These are phyloP conservation scores for Calonectria naviculata DNA, from an alignment of 2,329 filamentous ascomycete genomes.

Conservation along the genomic window DNA sequence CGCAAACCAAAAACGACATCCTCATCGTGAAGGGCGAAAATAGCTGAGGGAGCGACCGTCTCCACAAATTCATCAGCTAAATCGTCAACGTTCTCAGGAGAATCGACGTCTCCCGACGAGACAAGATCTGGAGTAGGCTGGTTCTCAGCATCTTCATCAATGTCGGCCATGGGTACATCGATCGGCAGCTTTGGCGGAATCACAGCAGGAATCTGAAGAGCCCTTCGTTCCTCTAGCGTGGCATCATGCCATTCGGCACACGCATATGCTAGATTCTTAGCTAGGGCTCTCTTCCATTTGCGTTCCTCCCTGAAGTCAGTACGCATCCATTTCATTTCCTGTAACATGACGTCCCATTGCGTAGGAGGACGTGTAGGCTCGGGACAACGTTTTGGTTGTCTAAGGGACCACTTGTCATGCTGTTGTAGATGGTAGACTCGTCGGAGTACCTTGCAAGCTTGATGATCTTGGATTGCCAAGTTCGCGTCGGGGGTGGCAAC, in stretches of 20 bases:
- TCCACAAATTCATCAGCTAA: conserved; percentile 53
- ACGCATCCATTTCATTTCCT: conserved; percentile 98
- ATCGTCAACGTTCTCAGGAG: conserved; percentile 57
- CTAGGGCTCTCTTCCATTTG: conserved; percentile 90
- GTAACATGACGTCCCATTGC: conserved; percentile 87
- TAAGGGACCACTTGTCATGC: conserved; percentile 90
- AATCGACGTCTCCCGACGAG: conserved; percentile 71
- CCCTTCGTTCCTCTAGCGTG: conserved; percentile 69
- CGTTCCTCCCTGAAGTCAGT: conserved; percentile 95
- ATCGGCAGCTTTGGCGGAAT: conserved; percentile 55
- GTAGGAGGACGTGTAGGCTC: conserved; percentile 82
- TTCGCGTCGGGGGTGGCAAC: conserved; percentile 87
- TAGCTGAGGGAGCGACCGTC: conserved; percentile 76
- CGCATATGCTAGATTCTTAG: conserved; percentile 81
- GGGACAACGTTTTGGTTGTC: conserved; percentile 85
- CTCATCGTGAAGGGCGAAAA: conserved; percentile 85
- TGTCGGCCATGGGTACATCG: conserved; percentile 50
- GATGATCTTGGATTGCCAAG: conserved; percentile 84
- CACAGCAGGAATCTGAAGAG: conserved; percentile 74
- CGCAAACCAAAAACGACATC: conserved; percentile 85
- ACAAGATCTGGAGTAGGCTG: conserved; percentile 76
- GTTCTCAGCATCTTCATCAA: conserved; percentile 49
- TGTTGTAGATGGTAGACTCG: conserved; percentile 93
- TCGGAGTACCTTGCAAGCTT: conserved; percentile 87
- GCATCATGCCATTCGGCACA: conserved; percentile 86